Percentiles rank a stretch among this genome's conserved stretches.
Evolutionary conservation across 768 basidiomycete genomes (phyloP).

Genomic region (Rhizopogon sp.): DNA sequence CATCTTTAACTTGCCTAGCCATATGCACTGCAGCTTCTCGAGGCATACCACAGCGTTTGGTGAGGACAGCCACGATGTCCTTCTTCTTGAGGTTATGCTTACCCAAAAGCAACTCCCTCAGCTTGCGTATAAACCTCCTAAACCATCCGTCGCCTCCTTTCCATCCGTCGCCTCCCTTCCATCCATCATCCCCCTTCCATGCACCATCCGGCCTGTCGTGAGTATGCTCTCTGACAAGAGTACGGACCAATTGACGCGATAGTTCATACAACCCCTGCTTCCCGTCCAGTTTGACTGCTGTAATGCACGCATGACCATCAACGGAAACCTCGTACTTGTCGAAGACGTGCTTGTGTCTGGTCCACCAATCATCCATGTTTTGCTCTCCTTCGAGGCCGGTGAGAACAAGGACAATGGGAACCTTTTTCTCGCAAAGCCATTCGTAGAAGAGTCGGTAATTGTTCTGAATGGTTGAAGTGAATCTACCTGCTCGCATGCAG

Average conservation of each 20-base stretch:
- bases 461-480: slow-evolving; percentile 28
- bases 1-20: too few species aligned
- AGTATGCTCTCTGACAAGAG: too few species aligned
- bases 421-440: slow-evolving; percentile 30
- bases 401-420: slow-evolving; percentile 36
- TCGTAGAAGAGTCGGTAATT: slow-evolving; percentile 38
- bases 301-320: slow-evolving; percentile 29
- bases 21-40: too few species aligned
- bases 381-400: slow-evolving; percentile 35
- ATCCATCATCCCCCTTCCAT: background rate
- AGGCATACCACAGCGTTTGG: too few species aligned
- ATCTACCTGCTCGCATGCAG: slow-evolving; percentile 33
- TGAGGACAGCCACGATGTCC: slow-evolving; percentile 14
- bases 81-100: background rate
- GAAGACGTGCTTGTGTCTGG: slow-evolving; percentile 18
- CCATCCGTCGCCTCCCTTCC: background rate
- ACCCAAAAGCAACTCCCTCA: background rate
- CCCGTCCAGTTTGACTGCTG: slow-evolving; percentile 10
- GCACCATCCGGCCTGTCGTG: background rate
- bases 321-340: slow-evolving; percentile 17
- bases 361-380: slow-evolving; percentile 31
- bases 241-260: slow-evolving; percentile 4
- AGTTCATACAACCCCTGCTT: slow-evolving; percentile 21
- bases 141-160: too few species aligned
- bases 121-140: too few species aligned